Conservation (phyloP, 345 rosid genomes). For the Excoecaria cochinchinensis region DNA sequence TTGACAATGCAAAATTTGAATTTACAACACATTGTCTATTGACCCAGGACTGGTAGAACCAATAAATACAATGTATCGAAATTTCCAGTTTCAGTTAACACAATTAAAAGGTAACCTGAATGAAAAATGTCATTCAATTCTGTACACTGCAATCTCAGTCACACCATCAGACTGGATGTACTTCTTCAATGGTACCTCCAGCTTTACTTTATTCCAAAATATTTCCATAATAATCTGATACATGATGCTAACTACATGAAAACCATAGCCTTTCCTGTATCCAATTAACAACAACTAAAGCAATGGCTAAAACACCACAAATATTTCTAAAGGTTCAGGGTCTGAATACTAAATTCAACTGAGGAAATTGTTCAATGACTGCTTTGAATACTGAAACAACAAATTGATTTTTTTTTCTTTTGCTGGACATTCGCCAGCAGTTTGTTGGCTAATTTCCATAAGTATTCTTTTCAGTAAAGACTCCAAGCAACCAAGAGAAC, state of each 20-base stretch:
- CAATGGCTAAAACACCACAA: not conserved
- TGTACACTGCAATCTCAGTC: not conserved
- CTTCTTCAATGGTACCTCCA: not conserved
- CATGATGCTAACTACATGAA: not conserved
- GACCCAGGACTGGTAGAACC: not conserved
- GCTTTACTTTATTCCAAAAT: not conserved
- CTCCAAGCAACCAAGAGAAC: not conserved
- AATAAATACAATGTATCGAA: not conserved
- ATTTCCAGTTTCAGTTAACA: not conserved
- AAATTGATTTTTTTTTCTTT: not conserved
- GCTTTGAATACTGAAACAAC: not conserved
- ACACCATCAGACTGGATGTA: not conserved
- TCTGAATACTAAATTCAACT: conserved; percentile 6
- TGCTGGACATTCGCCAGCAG: not conserved
- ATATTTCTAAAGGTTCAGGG: not conserved
- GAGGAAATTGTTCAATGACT: not conserved
- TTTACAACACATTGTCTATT: not conserved
- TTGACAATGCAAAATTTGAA: not conserved
- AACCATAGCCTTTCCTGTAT: not conserved
- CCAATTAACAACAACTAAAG: not conserved
- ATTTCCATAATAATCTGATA: not conserved
- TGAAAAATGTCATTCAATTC: not conserved
- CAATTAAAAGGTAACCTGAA: not conserved
- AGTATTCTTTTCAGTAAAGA: not conserved
- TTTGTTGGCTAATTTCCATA: not conserved